phyloP scores from a whole-genome alignment of 306 rosid genomes.

The Astragalus membranaceus region DNA sequence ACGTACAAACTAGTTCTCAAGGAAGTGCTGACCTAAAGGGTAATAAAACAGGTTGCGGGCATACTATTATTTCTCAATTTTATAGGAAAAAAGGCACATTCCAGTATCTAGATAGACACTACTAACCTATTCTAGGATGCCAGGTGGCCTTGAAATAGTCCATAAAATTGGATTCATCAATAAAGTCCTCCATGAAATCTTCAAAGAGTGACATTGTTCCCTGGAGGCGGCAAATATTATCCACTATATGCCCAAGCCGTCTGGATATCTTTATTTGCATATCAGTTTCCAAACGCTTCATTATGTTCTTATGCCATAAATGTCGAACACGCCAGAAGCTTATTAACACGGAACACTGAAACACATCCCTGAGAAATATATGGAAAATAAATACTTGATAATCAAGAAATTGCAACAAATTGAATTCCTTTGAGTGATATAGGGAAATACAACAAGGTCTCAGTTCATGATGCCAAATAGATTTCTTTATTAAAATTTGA shows the following conservation, averaged over 20 bases:
- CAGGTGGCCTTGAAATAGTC: conserved; percentile 86
- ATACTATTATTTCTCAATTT: not conserved
- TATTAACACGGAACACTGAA: conserved; percentile 70
- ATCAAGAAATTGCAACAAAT: not conserved
- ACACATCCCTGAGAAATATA: conserved; percentile 68
- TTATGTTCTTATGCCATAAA: conserved; percentile 74
- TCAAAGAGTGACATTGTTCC: conserved; percentile 53
- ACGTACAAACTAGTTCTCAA: not conserved
- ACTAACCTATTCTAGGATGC: conserved; percentile 80
- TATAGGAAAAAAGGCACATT: not conserved
- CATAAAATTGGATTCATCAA: conserved; percentile 62
- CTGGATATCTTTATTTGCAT: conserved; percentile 60
- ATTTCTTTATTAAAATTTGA: not conserved
- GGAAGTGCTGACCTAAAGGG: not conserved
- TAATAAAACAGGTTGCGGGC: not conserved
- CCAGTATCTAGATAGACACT: conserved; percentile 16
- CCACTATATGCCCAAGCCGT: conserved; percentile 54
- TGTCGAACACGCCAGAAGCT: conserved; percentile 83
- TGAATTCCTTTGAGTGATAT: not conserved
- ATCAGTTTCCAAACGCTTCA: conserved; percentile 44
- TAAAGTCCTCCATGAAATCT: conserved; percentile 62
- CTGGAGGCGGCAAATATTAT: conserved; percentile 44
- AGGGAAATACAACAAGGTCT: conserved; percentile 4
- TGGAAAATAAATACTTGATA: conserved; percentile 21
- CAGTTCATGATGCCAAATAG: not conserved